These are phyloP conservation scores for Leucosporidium yakuticum DNA, from an alignment of 768 basidiomycete genomes.

Conservation along the genomic window DNA sequence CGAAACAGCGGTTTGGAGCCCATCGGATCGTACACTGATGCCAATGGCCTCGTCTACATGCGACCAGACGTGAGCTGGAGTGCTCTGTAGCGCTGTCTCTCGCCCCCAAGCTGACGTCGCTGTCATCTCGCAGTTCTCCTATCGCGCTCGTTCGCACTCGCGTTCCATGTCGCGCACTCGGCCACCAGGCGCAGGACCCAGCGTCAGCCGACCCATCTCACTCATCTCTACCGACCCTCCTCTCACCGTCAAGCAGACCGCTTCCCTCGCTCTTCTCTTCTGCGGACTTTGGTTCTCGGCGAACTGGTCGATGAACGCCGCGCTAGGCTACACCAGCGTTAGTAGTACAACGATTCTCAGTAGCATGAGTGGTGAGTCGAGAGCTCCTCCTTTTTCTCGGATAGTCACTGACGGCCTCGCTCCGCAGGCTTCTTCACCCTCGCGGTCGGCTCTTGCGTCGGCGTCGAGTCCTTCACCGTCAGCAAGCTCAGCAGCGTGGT, in stretches of 20 bases:
- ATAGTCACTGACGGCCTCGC: background rate
- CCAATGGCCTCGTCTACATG: background rate
- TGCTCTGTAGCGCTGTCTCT: no score
- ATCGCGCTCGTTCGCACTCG: background rate
- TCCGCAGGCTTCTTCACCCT: constrained; percentile 83
- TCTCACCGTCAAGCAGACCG: constrained; percentile 65
- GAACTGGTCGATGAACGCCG: constrained; percentile 82
- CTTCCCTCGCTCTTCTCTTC: constrained; percentile 68
- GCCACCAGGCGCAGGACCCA: constrained; percentile 7
- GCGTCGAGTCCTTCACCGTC: constrained; percentile 68
- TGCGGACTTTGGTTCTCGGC: constrained; percentile 86
- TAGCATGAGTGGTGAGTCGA: constrained; percentile 70
- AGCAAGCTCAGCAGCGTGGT: constrained; percentile 71
- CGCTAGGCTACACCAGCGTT: constrained; percentile 83
- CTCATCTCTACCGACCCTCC: constrained; percentile 42
- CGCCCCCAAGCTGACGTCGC: no score
- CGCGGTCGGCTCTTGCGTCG: constrained; percentile 70
- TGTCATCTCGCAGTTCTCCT: background rate
- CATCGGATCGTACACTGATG: background rate
- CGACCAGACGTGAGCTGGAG: background rate
- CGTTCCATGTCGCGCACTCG: constrained; percentile 28
- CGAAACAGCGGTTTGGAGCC: background rate
- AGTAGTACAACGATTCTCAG: constrained; percentile 85
- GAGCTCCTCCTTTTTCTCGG: background rate
- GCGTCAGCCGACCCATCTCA: constrained; percentile 17